Evolutionary conservation across 345 rosid species (phyloP).

Genomic region (Ceriops zippeliana): DNA sequence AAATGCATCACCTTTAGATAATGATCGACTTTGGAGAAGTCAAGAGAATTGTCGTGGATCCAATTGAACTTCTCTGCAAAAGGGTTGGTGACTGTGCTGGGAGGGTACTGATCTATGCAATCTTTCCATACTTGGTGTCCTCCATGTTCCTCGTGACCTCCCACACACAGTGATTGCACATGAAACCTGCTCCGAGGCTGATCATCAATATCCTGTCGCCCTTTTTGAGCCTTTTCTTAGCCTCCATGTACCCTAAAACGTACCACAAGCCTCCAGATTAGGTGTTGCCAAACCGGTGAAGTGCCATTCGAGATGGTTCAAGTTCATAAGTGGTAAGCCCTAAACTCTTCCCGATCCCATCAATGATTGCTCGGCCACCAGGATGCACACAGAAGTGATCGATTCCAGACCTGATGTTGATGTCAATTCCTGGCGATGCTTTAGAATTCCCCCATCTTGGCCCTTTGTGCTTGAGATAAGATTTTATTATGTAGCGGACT

Average conservation of each 20-base stretch:
- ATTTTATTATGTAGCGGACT: neutral
- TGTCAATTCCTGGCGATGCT: constrained; percentile 31
- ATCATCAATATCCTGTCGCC: constrained; percentile 28
- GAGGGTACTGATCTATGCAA: constrained; percentile 35
- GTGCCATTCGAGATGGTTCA: constrained; percentile 37
- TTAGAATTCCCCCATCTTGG: constrained; percentile 30
- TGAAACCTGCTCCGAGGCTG: constrained; percentile 32
- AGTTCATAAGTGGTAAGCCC: constrained; percentile 16
- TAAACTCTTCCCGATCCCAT: constrained; percentile 23
- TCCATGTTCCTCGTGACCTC: constrained; percentile 14
- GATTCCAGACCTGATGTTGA: constrained; percentile 23
- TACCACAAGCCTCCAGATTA: constrained; percentile 30
- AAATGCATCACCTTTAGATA: neutral
- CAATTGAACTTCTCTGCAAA: constrained; percentile 38
- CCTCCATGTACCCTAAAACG: constrained; percentile 34
- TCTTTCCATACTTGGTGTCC: constrained; percentile 57
- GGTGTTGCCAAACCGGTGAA: constrained; percentile 34
- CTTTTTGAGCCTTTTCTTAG: constrained; percentile 27
- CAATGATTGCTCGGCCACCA: constrained; percentile 30
- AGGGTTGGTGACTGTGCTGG: constrained; percentile 21
- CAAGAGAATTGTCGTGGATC: constrained; percentile 22
- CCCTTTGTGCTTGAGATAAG: neutral
- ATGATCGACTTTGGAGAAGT: neutral
- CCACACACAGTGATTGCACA: constrained; percentile 37
- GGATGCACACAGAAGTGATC: constrained; percentile 34